Percentiles rank a stretch among this genome's conserved stretches.
phyloP scores from a whole-genome alignment of 2,329 filamentous ascomycete genomes.

The Epicoccum nigrum region DNA sequence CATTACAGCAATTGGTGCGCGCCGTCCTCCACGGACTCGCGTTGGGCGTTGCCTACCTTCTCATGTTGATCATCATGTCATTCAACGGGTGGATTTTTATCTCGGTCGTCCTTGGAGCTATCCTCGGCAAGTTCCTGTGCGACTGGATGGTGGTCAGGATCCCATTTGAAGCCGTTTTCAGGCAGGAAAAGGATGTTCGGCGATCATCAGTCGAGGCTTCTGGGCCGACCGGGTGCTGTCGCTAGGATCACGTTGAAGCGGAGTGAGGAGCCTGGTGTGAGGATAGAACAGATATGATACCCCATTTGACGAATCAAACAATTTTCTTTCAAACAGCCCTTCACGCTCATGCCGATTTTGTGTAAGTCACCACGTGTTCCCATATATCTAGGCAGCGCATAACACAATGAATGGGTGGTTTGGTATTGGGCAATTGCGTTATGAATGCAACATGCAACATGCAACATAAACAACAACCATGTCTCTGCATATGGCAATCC shows the following conservation, averaged over 20 bases:
- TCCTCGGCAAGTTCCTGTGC: conserved; percentile 74
- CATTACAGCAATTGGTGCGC: conserved; percentile 69
- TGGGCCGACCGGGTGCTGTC: conserved; percentile 41
- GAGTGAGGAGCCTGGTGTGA: background rate
- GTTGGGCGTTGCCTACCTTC: conserved; percentile 77
- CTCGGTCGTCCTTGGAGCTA: conserved; percentile 78
- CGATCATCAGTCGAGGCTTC: conserved; percentile 28
- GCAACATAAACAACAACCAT: no score
- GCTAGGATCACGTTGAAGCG: conserved; percentile 9
- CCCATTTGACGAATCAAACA: background rate
- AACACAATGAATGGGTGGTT: no score
- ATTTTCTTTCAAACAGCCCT: background rate
- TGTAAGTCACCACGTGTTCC: no score
- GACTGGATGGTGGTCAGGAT: conserved; percentile 61
- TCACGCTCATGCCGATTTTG: no score
- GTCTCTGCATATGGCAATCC: no score
- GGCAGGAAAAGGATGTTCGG: conserved; percentile 34
- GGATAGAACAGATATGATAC: conserved; percentile 4
- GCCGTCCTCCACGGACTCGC: conserved; percentile 72
- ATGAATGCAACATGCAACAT: no score
- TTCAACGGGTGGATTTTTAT: conserved; percentile 78
- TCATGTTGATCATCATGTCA: conserved; percentile 75
- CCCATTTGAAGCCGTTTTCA: conserved; percentile 24
- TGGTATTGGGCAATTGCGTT: no score
- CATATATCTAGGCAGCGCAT: background rate